Evolutionary conservation across 2,329 filamentous ascomycete species (phyloP), one percentile per base, ranked within the genome.

Genomic region (Fusarium domesticum): DNA sequence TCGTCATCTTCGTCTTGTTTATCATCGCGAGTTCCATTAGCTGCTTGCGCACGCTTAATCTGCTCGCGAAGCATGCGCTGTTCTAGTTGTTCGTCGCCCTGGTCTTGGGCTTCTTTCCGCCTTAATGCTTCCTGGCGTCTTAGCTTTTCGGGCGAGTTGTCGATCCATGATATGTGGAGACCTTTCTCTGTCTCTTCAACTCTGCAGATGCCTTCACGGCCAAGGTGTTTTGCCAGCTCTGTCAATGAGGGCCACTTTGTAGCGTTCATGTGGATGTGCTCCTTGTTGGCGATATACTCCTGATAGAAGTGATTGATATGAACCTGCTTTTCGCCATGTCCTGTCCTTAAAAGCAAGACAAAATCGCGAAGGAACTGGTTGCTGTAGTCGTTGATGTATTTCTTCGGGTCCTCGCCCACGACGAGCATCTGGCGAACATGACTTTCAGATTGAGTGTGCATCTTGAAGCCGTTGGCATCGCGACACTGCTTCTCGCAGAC

Each of bases 251-350:
- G 80, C 90, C 90, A 97, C 60, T 85, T 85, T 0, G 93, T 97
- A 6, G 89, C 77, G 67, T 96, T 96, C 87, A 97, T 90, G 64
- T 97, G 93, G 7, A 93, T 74, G 64, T 97, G 92, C 60, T 89
- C 78, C 66, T 91, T 90, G 56, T 92, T 85, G 14, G 82, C 77
- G 56, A 97, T 96, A 60, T 95, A 93, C 28, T 91, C 85, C 64
- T 97, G 89, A 69, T 98, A 98, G 66, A 97, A 97, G 50, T 88
- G 84, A 62, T 98, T 98, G 39, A 91, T 81, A 25, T 91, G 80
- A 2, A 97, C 83, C 58, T 83, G 80, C 67, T 98, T 98, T 68
- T 96, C 90, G 51, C 90, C 89, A 60, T 98, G 93, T 0, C 84
- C 81, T 0, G 91, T 96, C 45, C 82, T 79, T 6, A 98, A 74